Evolutionary conservation across 2,329 filamentous ascomycete genomes (phyloP).

Genomic region (Parascedosporium putredinis): DNA sequence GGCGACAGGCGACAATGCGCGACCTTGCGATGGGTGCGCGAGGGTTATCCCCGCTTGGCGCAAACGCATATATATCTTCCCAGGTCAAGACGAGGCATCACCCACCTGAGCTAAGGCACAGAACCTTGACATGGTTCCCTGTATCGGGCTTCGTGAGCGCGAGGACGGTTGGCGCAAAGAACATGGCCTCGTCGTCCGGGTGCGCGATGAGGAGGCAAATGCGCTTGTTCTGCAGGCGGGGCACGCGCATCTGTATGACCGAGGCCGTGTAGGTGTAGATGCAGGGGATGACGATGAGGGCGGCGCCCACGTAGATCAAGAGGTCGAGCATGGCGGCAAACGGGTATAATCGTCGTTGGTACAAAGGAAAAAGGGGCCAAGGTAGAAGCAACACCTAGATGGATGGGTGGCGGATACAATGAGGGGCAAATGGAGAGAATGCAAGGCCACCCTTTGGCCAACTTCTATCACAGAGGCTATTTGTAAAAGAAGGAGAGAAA

Average conservation of each 20-base stretch:
- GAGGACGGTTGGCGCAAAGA: conserved; percentile 84
- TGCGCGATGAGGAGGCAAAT: conserved; percentile 92
- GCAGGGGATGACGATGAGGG: conserved; percentile 33
- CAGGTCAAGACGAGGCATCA: conserved; percentile 2
- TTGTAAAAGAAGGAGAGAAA: background rate
- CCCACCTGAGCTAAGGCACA: conserved; percentile 78
- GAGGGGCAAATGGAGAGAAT: no score
- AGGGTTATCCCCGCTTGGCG: no score
- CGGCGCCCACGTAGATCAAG: conserved; percentile 18
- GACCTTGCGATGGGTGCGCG: no score
- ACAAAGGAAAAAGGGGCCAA: conserved; percentile 1
- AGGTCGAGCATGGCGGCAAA: conserved; percentile 7
- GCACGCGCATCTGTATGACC: conserved; percentile 42
- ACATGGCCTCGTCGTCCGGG: conserved; percentile 99
- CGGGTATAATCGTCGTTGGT: background rate
- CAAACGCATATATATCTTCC: no score
- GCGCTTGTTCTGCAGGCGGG: conserved; percentile 66
- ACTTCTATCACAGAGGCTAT: background rate
- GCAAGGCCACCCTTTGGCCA: no score
- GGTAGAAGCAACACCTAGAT: no score
- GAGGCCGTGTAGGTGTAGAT: conserved; percentile 43
- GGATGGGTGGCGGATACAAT: no score
- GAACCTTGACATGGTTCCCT: conserved; percentile 86
- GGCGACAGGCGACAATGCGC: no score
- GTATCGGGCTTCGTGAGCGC: conserved; percentile 69